These are phyloP conservation scores for Camellia sinensis DNA, from an alignment of 148 eudicot species.

Conservation along the genomic window DNA sequence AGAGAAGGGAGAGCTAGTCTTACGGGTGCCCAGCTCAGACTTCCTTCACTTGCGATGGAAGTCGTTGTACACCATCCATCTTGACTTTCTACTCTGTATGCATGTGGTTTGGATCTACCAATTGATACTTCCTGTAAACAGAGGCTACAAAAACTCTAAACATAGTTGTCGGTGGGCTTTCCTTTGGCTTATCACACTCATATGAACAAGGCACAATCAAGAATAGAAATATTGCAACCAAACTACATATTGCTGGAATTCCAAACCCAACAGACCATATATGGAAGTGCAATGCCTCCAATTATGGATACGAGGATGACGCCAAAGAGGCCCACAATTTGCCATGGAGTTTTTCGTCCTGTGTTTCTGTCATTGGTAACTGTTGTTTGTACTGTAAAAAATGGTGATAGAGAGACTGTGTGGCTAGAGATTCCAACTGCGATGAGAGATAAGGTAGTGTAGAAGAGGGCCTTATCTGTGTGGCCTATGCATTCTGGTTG, in stretches of 20 bases:
- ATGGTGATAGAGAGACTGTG: constrained; percentile 22
- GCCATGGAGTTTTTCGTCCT: not conserved
- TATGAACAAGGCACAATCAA: constrained; percentile 30
- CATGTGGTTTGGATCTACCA: too few relatives aligned
- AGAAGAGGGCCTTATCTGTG: constrained; percentile 39
- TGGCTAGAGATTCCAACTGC: constrained; percentile 52
- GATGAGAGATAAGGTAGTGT: constrained; percentile 39
- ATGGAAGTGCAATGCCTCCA: constrained; percentile 36
- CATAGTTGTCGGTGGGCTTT: constrained; percentile 41
- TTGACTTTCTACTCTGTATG: too few relatives aligned
- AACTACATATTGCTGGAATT: constrained; percentile 37
- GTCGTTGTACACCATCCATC: too few relatives aligned
- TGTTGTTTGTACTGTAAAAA: constrained; percentile 26
- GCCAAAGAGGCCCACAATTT: constrained; percentile 12
- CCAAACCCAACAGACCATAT: constrained; percentile 48
- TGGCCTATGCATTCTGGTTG: constrained; percentile 42
- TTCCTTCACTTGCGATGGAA: too few relatives aligned
- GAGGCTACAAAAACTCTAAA: constrained; percentile 45
- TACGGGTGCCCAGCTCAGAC: too few relatives aligned
- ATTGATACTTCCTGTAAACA: constrained; percentile 23
- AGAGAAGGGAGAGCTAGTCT: too few relatives aligned
- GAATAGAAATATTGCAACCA: constrained; percentile 33
- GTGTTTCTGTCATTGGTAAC: not conserved
- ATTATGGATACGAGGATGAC: constrained; percentile 20
- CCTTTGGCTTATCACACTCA: constrained; percentile 24